phyloP scores from a whole-genome alignment of 805 yeast species.

The Ogataea angusta region DNA sequence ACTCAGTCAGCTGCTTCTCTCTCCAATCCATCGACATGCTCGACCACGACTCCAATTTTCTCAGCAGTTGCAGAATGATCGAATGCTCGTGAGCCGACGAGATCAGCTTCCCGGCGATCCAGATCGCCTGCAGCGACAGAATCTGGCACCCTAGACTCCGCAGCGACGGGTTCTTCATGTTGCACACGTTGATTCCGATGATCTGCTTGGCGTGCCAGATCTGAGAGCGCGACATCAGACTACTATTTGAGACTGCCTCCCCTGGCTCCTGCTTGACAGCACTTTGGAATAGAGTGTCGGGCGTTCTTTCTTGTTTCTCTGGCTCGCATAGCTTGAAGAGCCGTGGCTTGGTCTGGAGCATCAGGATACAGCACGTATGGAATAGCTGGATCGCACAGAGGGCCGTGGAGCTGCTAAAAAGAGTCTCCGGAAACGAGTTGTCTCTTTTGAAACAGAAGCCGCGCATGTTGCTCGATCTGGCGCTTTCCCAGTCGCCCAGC shows the following conservation, averaged over 20 bases:
- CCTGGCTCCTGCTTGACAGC: slow-evolving; percentile 12
- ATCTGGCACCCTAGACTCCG: slow-evolving; percentile 20
- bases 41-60: slow-evolving; percentile 22
- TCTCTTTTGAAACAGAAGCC: slow-evolving; percentile 26
- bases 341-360: slow-evolving; percentile 41
- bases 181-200: slow-evolving; percentile 30
- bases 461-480: slow-evolving; percentile 36
- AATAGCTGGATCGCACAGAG: slow-evolving; percentile 40
- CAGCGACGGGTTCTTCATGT: slow-evolving; percentile 14
- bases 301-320: slow-evolving; percentile 1
- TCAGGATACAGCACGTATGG: slow-evolving; percentile 40
- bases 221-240: slow-evolving; percentile 25
- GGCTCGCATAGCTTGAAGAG: slow-evolving; percentile 22
- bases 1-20: slow-evolving; percentile 23
- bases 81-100: slow-evolving; percentile 27
- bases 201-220: slow-evolving; percentile 42
- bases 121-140: slow-evolving; percentile 24
- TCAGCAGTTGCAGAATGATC: slow-evolving; percentile 20
- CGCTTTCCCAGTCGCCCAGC: slow-evolving; percentile 36
- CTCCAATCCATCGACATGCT: slow-evolving; percentile 24
- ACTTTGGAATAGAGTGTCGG: slow-evolving; percentile 16
- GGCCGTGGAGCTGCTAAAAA: slow-evolving; percentile 39
- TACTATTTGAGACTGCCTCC: slow-evolving; percentile 10
- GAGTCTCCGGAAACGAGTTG: slow-evolving; percentile 38
- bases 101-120: slow-evolving; percentile 27